Conservation (phyloP, 257 asterid species). For the Cruciata laevipes region DNA sequence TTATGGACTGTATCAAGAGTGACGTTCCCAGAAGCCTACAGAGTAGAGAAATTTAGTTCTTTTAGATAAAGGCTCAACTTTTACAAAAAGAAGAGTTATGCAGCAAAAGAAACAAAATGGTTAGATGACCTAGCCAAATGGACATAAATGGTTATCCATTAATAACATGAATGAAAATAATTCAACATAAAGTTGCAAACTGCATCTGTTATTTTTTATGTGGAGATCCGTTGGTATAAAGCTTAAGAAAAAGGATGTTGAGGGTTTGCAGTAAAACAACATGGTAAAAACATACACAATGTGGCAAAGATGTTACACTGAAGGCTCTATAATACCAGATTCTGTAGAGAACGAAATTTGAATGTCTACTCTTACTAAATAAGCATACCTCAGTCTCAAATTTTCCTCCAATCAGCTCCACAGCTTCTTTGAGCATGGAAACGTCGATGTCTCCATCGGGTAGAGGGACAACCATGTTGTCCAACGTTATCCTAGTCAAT, state of each 20-base stretch:
- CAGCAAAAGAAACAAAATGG: neutral
- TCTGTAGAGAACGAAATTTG: neutral
- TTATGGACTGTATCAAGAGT: neutral
- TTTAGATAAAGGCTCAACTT: neutral
- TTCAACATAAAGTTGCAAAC: neutral
- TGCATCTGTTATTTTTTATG: neutral
- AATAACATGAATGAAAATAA: neutral
- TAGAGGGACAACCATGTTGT: slow-evolving; percentile 92
- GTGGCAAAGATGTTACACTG: neutral
- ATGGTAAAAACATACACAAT: neutral
- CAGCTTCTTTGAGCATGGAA: slow-evolving; percentile 90
- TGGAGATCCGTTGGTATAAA: neutral
- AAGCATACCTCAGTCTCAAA: slow-evolving; percentile 82
- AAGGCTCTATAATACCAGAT: neutral
- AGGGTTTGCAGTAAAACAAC: neutral
- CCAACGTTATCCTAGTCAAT: slow-evolving; percentile 84
- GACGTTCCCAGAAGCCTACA: neutral
- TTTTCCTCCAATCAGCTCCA: slow-evolving; percentile 56
- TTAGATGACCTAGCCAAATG: neutral
- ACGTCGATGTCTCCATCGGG: slow-evolving; percentile 68
- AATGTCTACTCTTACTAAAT: neutral
- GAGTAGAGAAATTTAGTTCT: neutral
- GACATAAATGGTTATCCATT: neutral
- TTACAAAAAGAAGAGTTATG: neutral
- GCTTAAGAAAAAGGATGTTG: neutral